These are phyloP conservation scores for Sanguinoderma infundibulare DNA, from an alignment of 1,284 basidiomycete genomes.

Conservation along the genomic window DNA sequence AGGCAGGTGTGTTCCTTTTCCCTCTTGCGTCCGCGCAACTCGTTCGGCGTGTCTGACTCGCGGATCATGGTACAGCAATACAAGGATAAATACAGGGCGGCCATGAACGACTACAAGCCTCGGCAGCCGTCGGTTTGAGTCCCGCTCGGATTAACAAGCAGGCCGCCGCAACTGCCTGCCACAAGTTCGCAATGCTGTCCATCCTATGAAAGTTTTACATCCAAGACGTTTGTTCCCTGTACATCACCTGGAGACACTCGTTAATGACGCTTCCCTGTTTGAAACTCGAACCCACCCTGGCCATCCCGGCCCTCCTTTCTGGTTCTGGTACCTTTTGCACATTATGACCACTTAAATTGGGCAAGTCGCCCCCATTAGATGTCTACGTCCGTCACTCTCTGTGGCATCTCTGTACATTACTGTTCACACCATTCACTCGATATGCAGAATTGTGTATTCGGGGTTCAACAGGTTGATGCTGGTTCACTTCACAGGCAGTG, in stretches of 20 bases:
- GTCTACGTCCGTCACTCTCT: neutral
- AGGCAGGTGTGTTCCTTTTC: neutral
- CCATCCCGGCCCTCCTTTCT: neutral
- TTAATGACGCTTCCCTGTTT: neutral
- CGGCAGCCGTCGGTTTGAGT: neutral
- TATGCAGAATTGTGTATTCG: no score
- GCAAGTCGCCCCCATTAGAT: neutral
- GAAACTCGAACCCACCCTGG: neutral
- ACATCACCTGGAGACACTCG: neutral
- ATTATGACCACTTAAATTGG: neutral
- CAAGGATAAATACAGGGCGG: neutral
- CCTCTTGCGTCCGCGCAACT: neutral
- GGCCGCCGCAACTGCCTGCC: neutral
- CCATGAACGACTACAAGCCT: neutral
- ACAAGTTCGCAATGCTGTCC: neutral
- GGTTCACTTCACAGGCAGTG: no score
- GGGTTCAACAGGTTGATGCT: no score
- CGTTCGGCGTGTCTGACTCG: neutral
- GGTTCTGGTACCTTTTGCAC: no score
- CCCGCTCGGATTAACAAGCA: neutral
- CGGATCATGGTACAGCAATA: neutral
- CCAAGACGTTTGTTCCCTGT: neutral
- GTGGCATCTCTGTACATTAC: slow-evolving; percentile 5
- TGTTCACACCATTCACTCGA: neutral
- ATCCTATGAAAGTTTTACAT: neutral